Base-by-base conservation (phyloP, 2,329 filamentous ascomycete species). In the Aspergillus clavatus region DNA sequence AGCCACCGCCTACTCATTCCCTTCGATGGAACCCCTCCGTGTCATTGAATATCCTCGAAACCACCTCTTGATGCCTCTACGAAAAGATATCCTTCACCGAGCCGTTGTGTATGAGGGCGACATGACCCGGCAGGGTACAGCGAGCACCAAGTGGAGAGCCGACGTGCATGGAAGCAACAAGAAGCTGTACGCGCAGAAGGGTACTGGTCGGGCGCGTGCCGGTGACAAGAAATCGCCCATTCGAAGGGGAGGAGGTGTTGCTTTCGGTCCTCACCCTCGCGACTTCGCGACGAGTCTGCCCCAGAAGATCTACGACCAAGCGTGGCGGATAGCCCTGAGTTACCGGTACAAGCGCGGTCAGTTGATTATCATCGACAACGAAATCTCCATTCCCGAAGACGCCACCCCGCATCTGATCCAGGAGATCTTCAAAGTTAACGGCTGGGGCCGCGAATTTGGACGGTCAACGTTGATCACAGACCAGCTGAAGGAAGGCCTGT, bases 51-150 rank as follows among this genome's bases (percentile, higher is more conserved):
- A 90, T 75, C 83, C 86, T 31, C 75, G 82, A 49, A 86, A 87
- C 60, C 89, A 96, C 69, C 85, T 98, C 36, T 75, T 87, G 63
- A 81, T 97, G 26, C 93, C 93, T 2, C 78, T 95, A 38, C 86
- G 93, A 48, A 84, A 86, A 66, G 93, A 98, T 68, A 82, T 98
- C 54, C 83, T 98, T 43, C 91, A 98, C 73, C 82, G 88, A 53
- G 93, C 93, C 47, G 82, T 98, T 47, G 73, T 95, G 57, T 97
- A 86, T 76, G 93, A 98, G 73, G 93, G 87, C 56, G 91, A 97
- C 73, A 81, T 77, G 62, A 86, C 88, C 45, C 84, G 93, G 23
- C 85, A 89, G 67, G 93, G 93, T 53, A 94, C 89, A 2, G 93
- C 90, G 37, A 84, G 75, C 56, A 82, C 81, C 51, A 94, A 94